A percentile compares a stretch with the other conserved stretches of the same genome.
Evolutionary conservation across 768 basidiomycete species (phyloP).

Genomic region (Mycena vitilis): DNA sequence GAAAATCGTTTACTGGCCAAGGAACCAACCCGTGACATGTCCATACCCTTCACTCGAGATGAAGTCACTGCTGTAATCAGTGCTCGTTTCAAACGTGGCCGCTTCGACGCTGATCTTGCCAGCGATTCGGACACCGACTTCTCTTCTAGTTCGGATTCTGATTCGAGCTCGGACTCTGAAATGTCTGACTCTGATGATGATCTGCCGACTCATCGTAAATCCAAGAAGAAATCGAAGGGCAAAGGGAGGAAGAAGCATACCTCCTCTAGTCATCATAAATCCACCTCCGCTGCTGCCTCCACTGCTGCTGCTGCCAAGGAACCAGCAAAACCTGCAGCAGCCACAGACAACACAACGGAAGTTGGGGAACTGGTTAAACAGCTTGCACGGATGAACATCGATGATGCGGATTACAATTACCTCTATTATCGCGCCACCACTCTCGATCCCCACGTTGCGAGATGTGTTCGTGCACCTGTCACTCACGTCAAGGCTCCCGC

Average conservation of each 20-base stretch:
- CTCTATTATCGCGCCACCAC: constrained; percentile 13
- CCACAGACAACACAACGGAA: constrained; percentile 5
- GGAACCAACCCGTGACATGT: constrained; percentile 12
- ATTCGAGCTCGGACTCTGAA: background rate
- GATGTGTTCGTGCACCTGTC: constrained; percentile 11
- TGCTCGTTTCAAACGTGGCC: constrained; percentile 4
- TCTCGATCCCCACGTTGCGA: constrained; percentile 17
- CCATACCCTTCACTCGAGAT: background rate
- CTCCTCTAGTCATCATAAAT: background rate
- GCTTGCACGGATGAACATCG: constrained; percentile 3
- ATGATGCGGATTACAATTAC: constrained; percentile 18
- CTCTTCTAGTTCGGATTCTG: constrained; percentile 3
- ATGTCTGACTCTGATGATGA: background rate
- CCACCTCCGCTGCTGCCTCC: background rate
- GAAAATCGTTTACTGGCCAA: constrained; percentile 12
- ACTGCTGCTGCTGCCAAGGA: background rate
- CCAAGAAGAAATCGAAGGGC: constrained; percentile 6
- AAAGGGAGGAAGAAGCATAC: background rate
- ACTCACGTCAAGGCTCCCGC: background rate
- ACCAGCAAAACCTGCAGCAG: background rate
- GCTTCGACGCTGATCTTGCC: constrained; percentile 9
- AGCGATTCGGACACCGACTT: background rate
- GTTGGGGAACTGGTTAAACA: constrained; percentile 14
- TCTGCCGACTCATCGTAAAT: background rate
- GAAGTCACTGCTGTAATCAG: background rate